Percentiles rank a stretch among this genome's conserved stretches.
phyloP scores from a whole-genome alignment of 768 basidiomycete species.

The Xanthoconium purpureum region DNA sequence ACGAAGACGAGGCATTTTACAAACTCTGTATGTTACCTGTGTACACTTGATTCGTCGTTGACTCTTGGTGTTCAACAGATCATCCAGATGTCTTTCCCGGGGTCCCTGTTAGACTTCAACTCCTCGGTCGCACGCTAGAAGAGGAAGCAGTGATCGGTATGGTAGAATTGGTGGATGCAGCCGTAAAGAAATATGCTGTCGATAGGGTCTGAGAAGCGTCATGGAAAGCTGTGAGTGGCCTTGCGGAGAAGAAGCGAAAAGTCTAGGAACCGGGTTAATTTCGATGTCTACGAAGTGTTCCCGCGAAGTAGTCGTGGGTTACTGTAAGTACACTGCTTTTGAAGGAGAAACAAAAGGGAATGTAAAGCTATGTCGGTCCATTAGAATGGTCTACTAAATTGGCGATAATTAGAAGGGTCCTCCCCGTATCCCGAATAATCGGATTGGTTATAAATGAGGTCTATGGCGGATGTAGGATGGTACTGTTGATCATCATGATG shows the following conservation, averaged over 20 bases:
- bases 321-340: too few relatives aligned
- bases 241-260: too few relatives aligned
- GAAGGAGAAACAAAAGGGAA: background rate
- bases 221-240: too few relatives aligned
- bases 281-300: background rate
- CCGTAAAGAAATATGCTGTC: conserved; percentile 27
- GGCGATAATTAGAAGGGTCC: background rate
- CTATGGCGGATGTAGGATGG: background rate
- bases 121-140: conserved; percentile 46
- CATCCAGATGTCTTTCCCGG: conserved; percentile 44
- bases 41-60: background rate
- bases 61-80: conserved; percentile 27
- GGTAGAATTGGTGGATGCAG: conserved; percentile 42
- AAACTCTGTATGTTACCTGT: conserved; percentile 39
- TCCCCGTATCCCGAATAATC: background rate
- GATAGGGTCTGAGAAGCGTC: background rate
- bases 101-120: conserved; percentile 48
- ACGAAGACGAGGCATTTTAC: conserved; percentile 43
- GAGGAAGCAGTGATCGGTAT: conserved; percentile 53
- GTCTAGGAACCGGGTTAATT: background rate
- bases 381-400: background rate
- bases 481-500: conserved; percentile 1
- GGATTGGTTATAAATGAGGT: background rate
- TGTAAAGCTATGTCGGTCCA: background rate
- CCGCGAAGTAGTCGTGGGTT: background rate